A percentile compares a stretch with the other conserved stretches of the same genome.
phyloP scores from a whole-genome alignment of 73 alveolate genomes.

The Breviolum minutum region DNA sequence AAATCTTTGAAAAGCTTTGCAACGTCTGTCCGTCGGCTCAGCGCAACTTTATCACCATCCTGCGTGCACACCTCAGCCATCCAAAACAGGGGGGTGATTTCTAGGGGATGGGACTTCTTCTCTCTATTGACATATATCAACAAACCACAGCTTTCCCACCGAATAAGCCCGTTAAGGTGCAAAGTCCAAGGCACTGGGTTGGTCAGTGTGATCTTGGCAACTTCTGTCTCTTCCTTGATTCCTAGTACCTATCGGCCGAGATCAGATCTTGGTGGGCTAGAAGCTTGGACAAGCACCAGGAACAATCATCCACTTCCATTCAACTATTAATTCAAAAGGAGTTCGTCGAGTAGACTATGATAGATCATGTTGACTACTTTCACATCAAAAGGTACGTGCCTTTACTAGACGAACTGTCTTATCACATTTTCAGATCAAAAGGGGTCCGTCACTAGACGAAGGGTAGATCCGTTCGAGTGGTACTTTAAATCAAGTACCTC shows the following conservation, averaged over 20 bases:
- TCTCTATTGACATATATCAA: neutral
- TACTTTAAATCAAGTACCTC: no score
- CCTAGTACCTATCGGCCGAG: conserved; percentile 20
- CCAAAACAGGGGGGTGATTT: no score
- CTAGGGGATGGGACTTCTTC: neutral
- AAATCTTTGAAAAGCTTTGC: neutral
- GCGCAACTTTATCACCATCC: conserved; percentile 98
- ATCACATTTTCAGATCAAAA: no score
- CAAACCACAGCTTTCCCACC: neutral
- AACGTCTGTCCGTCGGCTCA: conserved; percentile 85
- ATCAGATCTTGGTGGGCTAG: neutral
- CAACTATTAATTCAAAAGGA: neutral
- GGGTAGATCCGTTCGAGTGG: no score
- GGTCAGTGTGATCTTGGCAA: conserved; percentile 81
- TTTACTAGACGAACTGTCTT: no score
- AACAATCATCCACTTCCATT: neutral
- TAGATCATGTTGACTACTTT: no score
- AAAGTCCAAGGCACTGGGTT: conserved; percentile 48
- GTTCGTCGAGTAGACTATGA: neutral
- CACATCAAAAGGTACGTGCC: no score
- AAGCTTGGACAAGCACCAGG: neutral
- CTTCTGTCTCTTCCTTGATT: conserved; percentile 63
- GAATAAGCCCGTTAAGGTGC: neutral
- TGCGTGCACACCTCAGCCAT: conserved; percentile 96
- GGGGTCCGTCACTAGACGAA: no score